Evolutionary conservation across 768 basidiomycete species (phyloP).

Genomic region (Lactarius quietus): DNA sequence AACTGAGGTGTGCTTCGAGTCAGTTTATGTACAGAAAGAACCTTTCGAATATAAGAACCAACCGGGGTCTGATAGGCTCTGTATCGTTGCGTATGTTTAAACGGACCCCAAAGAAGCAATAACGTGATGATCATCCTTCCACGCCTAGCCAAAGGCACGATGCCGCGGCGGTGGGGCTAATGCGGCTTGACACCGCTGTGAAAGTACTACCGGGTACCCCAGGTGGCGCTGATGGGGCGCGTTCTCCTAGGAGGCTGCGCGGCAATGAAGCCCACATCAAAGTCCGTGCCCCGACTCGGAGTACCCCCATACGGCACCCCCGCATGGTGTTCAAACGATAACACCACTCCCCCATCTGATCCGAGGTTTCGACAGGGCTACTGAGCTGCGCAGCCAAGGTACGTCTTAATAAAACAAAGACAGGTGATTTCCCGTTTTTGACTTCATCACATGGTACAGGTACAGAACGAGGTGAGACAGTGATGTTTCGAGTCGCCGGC

Average conservation of each 20-base stretch:
- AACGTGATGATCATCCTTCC: background rate
- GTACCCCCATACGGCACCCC: background rate
- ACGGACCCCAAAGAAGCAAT: background rate
- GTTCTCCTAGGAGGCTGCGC: no score
- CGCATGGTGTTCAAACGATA: background rate
- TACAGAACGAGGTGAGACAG: background rate
- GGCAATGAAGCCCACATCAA: conserved; percentile 9
- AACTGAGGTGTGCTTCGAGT: conserved; percentile 2
- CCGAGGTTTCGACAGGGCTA: background rate
- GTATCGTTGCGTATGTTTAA: background rate
- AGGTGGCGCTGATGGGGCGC: background rate
- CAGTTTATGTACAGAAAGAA: background rate
- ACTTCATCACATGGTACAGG: background rate
- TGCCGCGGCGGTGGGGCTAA: background rate
- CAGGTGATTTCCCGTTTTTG: background rate
- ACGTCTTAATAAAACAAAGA: background rate
- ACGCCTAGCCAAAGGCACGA: background rate
- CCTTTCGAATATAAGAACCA: background rate
- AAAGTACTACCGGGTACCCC: background rate
- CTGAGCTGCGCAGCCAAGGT: background rate
- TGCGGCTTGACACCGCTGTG: background rate
- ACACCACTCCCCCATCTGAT: background rate
- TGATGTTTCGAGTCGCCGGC: background rate
- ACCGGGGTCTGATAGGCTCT: background rate
- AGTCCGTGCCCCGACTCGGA: conserved; percentile 13